Conservation (phyloP, 306 rosid genomes). For the Amphicarpaea edgeworthii region DNA sequence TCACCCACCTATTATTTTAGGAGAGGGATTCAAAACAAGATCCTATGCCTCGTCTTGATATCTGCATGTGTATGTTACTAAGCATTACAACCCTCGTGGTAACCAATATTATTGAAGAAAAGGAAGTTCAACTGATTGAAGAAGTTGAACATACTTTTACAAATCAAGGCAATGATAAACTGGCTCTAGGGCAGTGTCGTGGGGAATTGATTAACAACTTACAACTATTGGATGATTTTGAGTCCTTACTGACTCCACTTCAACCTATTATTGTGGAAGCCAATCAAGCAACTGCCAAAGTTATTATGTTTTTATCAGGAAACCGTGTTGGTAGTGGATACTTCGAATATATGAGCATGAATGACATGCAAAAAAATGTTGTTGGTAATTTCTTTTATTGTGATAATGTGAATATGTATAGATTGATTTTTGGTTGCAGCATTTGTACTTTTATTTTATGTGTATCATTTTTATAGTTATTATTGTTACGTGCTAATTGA, state of each 20-base stretch:
- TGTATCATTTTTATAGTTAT: slow-evolving; percentile 9
- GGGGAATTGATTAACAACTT: slow-evolving; percentile 74
- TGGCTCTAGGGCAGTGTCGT: slow-evolving; percentile 63
- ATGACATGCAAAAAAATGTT: slow-evolving; percentile 67
- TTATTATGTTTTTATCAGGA: slow-evolving; percentile 71
- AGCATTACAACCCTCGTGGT: slow-evolving; percentile 75
- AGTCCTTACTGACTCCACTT: slow-evolving; percentile 73
- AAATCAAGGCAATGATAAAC: slow-evolving; percentile 64
- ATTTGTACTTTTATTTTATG: slow-evolving; percentile 19
- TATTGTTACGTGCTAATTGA: slow-evolving; percentile 20
- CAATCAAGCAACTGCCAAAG: slow-evolving; percentile 95
- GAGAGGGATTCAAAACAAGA: slow-evolving; percentile 82
- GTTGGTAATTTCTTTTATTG: slow-evolving; percentile 62
- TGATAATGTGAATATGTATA: slow-evolving; percentile 30
- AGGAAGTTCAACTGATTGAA: slow-evolving; percentile 77
- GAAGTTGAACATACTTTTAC: slow-evolving; percentile 60
- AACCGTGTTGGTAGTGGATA: slow-evolving; percentile 62
- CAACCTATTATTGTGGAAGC: slow-evolving; percentile 63
- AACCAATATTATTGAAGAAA: slow-evolving; percentile 79
- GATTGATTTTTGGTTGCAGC: slow-evolving; percentile 34
- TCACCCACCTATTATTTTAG: slow-evolving; percentile 53
- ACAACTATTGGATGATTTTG: slow-evolving; percentile 78
- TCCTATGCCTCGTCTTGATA: slow-evolving; percentile 84
- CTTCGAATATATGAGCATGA: slow-evolving; percentile 57
- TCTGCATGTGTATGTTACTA: slow-evolving; percentile 83